Evolutionary conservation across 768 basidiomycete species (phyloP), one percentile per base, ranked within the genome.

Genomic region (Neoboletus magnificus): DNA sequence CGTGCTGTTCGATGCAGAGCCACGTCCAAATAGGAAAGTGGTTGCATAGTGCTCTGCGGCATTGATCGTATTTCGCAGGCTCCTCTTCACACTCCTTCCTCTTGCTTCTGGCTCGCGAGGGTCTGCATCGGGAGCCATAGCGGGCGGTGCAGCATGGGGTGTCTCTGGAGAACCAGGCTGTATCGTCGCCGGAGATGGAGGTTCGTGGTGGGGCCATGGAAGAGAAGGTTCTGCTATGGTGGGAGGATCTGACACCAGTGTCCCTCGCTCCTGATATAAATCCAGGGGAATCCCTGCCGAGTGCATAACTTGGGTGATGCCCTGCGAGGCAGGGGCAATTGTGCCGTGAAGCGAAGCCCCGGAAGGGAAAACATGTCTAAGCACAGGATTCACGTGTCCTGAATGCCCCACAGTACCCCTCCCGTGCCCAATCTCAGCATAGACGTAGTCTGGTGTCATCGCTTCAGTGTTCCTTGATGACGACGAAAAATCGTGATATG

Each of bases 381-480:
- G 57, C 12, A 66, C 37, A 32, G 56, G 35, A 39, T 56, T 65
- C 47, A 32, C 35, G 18, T 63, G 62, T 53, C 56, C 61, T 27
- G 59, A 55, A 40, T 57, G 65, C 23, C 58, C 57, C 9, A 46
- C 62, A 20, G 78, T 72, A 6, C 86, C 86, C 29, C 85, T 78
- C 4, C 86, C 87, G 64, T 89, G 87, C 3, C 86, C 87, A 56
- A 89, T 85, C 66, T 91, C 89, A 6, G 88, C 86, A 58, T 79
- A 89, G 60, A 86, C 79, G 48, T 88, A 77, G 62, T 90, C 89
- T 23, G 87, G 88, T 16, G 87, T 90, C 66, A 84, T 70, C 18
- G 81, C 79, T 41, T 86, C 85, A 56, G 78, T 77, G 60, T 74
- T 74, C 50, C 75, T 69, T 39, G 77, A 73, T 0, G 76, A 71